These are phyloP conservation scores for Xylaria hypoxylon DNA, from an alignment of 2,329 filamentous ascomycete species.

Conservation along the genomic window DNA sequence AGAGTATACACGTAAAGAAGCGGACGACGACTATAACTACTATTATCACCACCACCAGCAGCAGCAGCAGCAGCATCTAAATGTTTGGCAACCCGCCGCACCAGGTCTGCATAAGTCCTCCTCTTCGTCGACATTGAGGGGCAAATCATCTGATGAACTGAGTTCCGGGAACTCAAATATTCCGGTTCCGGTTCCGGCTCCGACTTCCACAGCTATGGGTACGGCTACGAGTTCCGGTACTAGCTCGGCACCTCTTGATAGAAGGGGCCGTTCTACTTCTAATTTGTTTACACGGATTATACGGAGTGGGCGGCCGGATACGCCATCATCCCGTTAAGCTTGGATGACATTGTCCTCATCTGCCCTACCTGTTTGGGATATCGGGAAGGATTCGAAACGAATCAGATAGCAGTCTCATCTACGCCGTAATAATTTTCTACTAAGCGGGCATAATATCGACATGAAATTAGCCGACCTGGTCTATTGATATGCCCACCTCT, in stretches of 20 bases:
- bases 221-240: not conserved
- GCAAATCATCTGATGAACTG: slow-evolving; percentile 28
- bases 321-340: slow-evolving; percentile 31
- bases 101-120: slow-evolving; percentile 26
- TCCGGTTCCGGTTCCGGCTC: slow-evolving; percentile 4
- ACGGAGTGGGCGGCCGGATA: slow-evolving; percentile 43
- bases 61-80: slow-evolving; percentile 23
- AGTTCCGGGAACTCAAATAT: slow-evolving; percentile 24
- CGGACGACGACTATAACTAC: slow-evolving; percentile 15
- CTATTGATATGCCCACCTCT: not conserved
- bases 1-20: slow-evolving; percentile 18
- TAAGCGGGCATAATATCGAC: not conserved
- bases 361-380: not conserved
- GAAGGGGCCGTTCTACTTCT: slow-evolving; percentile 37
- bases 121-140: slow-evolving; percentile 29
- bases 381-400: not conserved
- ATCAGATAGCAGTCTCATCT: too few species aligned
- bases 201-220: slow-evolving; percentile 26
- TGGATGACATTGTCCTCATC: not conserved
- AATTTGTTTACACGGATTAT: slow-evolving; percentile 45
- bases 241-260: slow-evolving; percentile 33
- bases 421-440: not conserved
- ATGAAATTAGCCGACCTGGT: not conserved
- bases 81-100: slow-evolving; percentile 13
- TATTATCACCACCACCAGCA: slow-evolving; percentile 23